A percentile compares a stretch with the other conserved stretches of the same genome.
These are phyloP conservation scores for Corylus americana DNA, from an alignment of 306 rosid species.

Conservation along the genomic window DNA sequence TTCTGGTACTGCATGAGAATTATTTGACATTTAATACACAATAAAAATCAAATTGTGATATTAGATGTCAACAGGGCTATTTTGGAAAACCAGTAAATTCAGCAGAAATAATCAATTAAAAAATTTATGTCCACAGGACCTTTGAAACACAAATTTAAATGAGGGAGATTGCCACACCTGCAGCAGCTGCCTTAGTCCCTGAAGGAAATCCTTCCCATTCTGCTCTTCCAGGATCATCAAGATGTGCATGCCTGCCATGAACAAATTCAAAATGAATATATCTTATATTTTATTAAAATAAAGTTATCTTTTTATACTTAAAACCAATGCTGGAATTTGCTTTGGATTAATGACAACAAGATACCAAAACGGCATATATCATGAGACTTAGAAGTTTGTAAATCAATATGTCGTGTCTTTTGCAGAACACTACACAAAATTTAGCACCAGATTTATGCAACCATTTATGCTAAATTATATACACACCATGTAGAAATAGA, in stretches of 20 bases:
- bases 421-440: neutral
- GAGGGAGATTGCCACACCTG: constrained; percentile 55
- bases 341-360: neutral
- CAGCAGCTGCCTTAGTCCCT: constrained; percentile 95
- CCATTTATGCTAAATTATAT: neutral
- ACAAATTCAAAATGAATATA: neutral
- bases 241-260: constrained; percentile 79
- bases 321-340: too few relatives aligned
- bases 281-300: neutral
- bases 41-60: neutral
- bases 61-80: neutral
- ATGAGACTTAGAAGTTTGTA: neutral
- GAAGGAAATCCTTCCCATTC: constrained; percentile 97
- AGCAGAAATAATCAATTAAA: neutral
- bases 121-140: constrained; percentile 1
- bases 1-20: neutral
- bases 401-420: neutral
- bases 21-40: neutral
- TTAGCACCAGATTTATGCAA: neutral
- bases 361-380: neutral
- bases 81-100: neutral
- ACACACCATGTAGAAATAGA: neutral
- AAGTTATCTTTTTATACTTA: neutral
- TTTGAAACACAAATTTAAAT: neutral
- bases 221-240: constrained; percentile 90